phyloP scores from a whole-genome alignment of 2,329 filamentous ascomycete species.

The Sporothrix humicola region DNA sequence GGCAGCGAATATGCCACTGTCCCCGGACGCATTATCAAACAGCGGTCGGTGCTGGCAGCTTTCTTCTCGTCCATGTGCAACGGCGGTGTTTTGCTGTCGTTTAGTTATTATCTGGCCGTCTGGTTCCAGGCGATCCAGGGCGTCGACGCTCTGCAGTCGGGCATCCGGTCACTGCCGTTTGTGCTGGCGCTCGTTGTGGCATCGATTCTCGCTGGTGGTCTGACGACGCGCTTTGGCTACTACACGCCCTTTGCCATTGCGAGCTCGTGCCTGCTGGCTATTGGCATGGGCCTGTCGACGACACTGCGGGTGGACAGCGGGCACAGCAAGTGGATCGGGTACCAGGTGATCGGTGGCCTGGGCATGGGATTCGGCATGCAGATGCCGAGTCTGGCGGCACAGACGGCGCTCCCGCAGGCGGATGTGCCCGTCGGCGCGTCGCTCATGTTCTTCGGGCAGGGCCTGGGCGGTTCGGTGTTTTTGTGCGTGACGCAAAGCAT shows the following conservation, averaged over 20 bases:
- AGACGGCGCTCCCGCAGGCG: constrained; percentile 50
- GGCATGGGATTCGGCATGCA: constrained; percentile 53
- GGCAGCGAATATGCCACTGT: constrained; percentile 45
- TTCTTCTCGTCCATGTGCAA: neutral
- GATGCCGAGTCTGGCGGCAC: constrained; percentile 53
- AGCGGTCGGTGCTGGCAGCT: constrained; percentile 39
- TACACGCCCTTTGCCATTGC: constrained; percentile 53
- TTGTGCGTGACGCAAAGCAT: constrained; percentile 54
- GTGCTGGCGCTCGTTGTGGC: constrained; percentile 50
- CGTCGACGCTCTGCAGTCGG: constrained; percentile 48
- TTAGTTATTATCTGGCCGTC: constrained; percentile 38
- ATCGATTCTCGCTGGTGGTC: constrained; percentile 49
- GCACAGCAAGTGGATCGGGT: constrained; percentile 47
- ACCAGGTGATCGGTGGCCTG: constrained; percentile 53
- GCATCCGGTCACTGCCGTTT: constrained; percentile 51
- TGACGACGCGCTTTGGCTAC: constrained; percentile 50
- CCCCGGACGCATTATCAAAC: constrained; percentile 47
- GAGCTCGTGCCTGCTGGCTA: constrained; percentile 46
- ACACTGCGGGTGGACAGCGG: constrained; percentile 46
- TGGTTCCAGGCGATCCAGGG: constrained; percentile 56
- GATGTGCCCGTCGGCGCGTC: constrained; percentile 53
- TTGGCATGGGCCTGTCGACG: constrained; percentile 53
- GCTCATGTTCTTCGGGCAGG: constrained; percentile 54
- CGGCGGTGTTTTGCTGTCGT: constrained; percentile 26
- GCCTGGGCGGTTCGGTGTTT: constrained; percentile 54